Percentiles rank a stretch among this genome's conserved stretches.
Conservation (phyloP, 164 flowering plant genomes). For the Sedum album region DNA sequence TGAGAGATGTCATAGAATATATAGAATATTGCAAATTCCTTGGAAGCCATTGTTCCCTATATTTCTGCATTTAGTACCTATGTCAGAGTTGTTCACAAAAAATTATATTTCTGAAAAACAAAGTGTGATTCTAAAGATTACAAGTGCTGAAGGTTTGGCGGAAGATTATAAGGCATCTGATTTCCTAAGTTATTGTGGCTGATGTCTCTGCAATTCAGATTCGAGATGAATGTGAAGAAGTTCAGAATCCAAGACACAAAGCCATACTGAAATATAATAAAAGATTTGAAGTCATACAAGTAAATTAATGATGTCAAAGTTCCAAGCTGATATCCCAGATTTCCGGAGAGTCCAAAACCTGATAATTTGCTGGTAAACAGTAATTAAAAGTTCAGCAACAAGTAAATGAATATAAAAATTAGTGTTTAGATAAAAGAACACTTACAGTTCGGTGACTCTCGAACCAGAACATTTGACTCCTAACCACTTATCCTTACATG, state of each 20-base stretch:
- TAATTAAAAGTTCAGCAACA: constrained; percentile 8
- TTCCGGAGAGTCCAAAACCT: constrained; percentile 57
- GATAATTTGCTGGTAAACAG: constrained; percentile 45
- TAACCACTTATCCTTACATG: constrained; percentile 75
- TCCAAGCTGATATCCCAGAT: constrained; percentile 54
- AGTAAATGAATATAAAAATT: background rate
- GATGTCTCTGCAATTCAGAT: constrained; percentile 53
- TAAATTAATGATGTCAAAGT: constrained; percentile 39
- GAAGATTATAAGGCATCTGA: constrained; percentile 59
- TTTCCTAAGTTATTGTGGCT: constrained; percentile 71
- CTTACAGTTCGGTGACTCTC: constrained; percentile 69
- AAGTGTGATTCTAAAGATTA: constrained; percentile 23
- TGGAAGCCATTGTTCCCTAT: constrained; percentile 54
- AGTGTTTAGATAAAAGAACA: constrained; percentile 5
- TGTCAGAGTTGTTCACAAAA: constrained; percentile 3
- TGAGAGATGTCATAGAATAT: constrained; percentile 45
- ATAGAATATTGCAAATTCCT: constrained; percentile 62
- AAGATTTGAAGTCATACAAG: constrained; percentile 41
- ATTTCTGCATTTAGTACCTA: constrained; percentile 47
- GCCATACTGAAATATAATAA: constrained; percentile 1
- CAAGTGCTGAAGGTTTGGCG: constrained; percentile 54
- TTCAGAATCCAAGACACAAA: background rate
- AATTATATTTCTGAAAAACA: background rate
- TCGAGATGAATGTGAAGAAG: no score
- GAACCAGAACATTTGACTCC: constrained; percentile 69